A percentile compares a stretch with the other conserved stretches of the same genome.
These are phyloP conservation scores for Trichoderma polysporum DNA, from an alignment of 2,329 filamentous ascomycete species.

Conservation along the genomic window DNA sequence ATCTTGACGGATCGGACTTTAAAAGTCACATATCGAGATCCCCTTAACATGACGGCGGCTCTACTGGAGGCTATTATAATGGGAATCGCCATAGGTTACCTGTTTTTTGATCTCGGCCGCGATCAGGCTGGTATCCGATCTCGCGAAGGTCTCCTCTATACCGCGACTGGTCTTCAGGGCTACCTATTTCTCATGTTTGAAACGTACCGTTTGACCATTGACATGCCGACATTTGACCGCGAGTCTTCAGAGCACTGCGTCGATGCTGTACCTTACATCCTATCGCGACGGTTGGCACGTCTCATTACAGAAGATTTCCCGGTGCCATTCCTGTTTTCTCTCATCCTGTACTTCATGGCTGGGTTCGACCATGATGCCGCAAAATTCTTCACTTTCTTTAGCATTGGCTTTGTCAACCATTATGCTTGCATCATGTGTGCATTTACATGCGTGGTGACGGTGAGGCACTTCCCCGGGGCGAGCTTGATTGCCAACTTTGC, in stretches of 20 bases:
- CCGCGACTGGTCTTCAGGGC: conserved; percentile 68
- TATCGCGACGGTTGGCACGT: conserved; percentile 68
- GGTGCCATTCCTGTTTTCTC: conserved; percentile 67
- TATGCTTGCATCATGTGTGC: conserved; percentile 74
- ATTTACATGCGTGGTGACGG: conserved; percentile 63
- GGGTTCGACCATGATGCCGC: conserved; percentile 63
- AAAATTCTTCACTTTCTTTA: conserved; percentile 72
- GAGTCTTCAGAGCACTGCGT: conserved; percentile 73
- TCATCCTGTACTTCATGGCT: conserved; percentile 77
- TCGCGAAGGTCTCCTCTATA: conserved; percentile 71
- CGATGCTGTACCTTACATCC: conserved; percentile 64
- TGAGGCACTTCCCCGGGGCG: conserved; percentile 67
- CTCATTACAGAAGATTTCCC: conserved; percentile 71
- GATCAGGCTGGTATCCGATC: conserved; percentile 72
- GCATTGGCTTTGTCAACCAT: conserved; percentile 66
- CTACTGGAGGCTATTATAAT: conserved; percentile 69
- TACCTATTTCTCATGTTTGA: conserved; percentile 77
- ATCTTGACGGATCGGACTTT: conserved; percentile 70
- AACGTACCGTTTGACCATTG: conserved; percentile 70
- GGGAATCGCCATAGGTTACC: conserved; percentile 70
- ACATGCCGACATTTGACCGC: conserved; percentile 74
- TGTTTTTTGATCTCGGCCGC: conserved; percentile 65
- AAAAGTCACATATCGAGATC: conserved; percentile 72
- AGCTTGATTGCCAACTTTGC: conserved; percentile 70
- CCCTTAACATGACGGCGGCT: conserved; percentile 70